Evolutionary conservation across 2,329 filamentous ascomycete species (phyloP).

Genomic region (Beauveria scarabaeidicola): DNA sequence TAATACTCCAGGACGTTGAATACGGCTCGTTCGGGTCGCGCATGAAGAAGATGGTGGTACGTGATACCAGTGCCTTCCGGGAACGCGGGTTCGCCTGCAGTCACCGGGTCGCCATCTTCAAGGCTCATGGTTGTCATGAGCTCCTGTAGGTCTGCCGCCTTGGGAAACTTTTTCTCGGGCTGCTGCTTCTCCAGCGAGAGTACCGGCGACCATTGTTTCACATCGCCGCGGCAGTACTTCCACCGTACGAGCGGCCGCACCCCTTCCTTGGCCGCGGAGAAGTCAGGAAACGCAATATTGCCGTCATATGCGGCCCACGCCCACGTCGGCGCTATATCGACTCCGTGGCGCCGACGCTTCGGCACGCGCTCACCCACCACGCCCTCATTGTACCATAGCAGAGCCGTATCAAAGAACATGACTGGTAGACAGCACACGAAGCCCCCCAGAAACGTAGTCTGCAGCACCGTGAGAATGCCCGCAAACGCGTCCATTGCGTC

Average conservation of each 20-base stretch:
- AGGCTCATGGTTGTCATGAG: not conserved
- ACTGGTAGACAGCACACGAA: slow-evolving; percentile 11
- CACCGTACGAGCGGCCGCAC: slow-evolving; percentile 8
- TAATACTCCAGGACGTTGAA: slow-evolving; percentile 3
- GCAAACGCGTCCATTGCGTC: slow-evolving; percentile 9
- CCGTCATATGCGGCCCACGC: slow-evolving; percentile 5
- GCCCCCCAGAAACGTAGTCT: slow-evolving; percentile 7
- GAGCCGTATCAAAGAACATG: slow-evolving; percentile 11
- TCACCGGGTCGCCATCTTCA: not conserved
- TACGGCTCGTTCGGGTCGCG: slow-evolving; percentile 3
- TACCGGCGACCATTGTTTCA: not conserved
- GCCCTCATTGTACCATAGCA: slow-evolving; percentile 11
- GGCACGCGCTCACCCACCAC: not conserved
- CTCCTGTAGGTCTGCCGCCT: not conserved
- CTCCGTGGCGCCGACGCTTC: not conserved
- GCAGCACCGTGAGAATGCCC: slow-evolving; percentile 10
- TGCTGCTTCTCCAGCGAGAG: slow-evolving; percentile 6
- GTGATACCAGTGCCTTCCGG: not conserved
- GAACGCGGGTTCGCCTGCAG: not conserved
- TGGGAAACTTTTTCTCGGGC: not conserved
- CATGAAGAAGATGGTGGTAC: not conserved
- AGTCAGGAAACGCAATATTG: slow-evolving; percentile 2
- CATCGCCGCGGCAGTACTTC: slow-evolving; percentile 6
- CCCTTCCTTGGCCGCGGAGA: slow-evolving; percentile 3
- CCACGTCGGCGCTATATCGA: not conserved